Evolutionary conservation across 768 basidiomycete genomes (phyloP).

Genomic region (Kondoa malvinella): DNA sequence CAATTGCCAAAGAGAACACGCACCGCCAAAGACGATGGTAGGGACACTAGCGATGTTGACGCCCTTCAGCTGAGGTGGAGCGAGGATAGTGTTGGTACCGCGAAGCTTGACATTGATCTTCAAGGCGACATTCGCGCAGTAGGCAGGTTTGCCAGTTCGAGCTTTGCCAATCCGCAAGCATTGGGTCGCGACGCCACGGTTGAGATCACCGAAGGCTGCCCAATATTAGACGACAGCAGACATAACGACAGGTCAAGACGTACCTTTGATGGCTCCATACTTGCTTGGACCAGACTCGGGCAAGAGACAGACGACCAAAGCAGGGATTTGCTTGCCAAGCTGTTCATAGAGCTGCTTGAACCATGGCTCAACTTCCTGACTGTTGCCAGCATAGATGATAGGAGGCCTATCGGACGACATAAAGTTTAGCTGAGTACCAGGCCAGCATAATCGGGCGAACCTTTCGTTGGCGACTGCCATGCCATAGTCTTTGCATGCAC

Average conservation of each 20-base stretch:
- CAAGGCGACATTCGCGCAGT: background rate
- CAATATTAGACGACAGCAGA: background rate
- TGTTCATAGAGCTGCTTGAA: background rate
- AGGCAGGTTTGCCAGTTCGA: background rate
- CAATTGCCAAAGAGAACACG: background rate
- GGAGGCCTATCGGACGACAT: background rate
- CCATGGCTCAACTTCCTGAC: background rate
- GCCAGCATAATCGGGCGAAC: background rate
- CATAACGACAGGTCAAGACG: background rate
- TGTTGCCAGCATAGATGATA: constrained; percentile 8
- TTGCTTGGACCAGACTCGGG: background rate
- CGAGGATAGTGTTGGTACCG: background rate
- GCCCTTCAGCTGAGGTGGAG: background rate
- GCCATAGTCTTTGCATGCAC: constrained; percentile 12
- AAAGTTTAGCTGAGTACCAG: background rate
- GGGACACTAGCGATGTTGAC: background rate
- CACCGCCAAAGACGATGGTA: constrained; percentile 8
- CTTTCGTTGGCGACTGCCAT: background rate
- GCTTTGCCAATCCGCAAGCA: constrained; percentile 3
- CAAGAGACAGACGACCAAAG: background rate
- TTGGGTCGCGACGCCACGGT: constrained; percentile 4
- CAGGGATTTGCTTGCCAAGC: background rate
- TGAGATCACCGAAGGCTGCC: constrained; percentile 5
- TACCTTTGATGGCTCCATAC: constrained; percentile 7
- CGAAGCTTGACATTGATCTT: constrained; percentile 10